Evolutionary conservation across 352 stramenopile species (phyloP).

Genomic region (Pythium myriotylum): DNA sequence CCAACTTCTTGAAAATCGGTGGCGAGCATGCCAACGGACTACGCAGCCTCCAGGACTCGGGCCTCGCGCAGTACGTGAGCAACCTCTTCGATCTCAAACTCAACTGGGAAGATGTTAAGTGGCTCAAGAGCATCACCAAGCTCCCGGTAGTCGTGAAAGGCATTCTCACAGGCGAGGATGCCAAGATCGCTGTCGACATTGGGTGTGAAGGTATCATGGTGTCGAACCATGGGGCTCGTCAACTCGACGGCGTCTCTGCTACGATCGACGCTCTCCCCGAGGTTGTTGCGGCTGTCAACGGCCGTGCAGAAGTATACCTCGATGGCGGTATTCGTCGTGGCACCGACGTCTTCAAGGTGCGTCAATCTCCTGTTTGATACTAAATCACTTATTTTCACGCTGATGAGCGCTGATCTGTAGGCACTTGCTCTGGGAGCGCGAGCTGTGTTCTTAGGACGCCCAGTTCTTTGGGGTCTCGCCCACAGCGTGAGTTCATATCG

Average conservation of each 20-base stretch:
- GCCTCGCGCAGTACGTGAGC: conserved; percentile 59
- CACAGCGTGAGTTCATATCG: conserved; percentile 74
- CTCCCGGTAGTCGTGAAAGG: conserved; percentile 94
- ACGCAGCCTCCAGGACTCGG: conserved; percentile 48
- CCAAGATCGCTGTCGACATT: conserved; percentile 86
- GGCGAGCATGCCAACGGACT: conserved; percentile 69
- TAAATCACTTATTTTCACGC: neutral
- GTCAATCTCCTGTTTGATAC: neutral
- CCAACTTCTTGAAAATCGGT: conserved; percentile 49
- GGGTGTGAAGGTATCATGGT: conserved; percentile 93
- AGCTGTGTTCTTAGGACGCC: conserved; percentile 94
- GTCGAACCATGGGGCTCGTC: conserved; percentile 93
- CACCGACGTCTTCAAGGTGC: conserved; percentile 95
- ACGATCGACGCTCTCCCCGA: conserved; percentile 93
- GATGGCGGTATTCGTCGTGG: conserved; percentile 95
- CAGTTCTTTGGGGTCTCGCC: conserved; percentile 93
- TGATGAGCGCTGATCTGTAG: conserved; percentile 33
- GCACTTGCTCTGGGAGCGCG: conserved; percentile 92
- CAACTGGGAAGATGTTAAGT: conserved; percentile 93
- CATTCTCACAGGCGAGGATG: conserved; percentile 94
- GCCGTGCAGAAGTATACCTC: conserved; percentile 90
- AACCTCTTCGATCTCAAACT: conserved; percentile 94
- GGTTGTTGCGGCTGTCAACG: conserved; percentile 85
- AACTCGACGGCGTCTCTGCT: conserved; percentile 89
- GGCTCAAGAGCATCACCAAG: conserved; percentile 90